Base-by-base conservation (phyloP, 768 basidiomycete species). In the Auricularia sp. region DNA sequence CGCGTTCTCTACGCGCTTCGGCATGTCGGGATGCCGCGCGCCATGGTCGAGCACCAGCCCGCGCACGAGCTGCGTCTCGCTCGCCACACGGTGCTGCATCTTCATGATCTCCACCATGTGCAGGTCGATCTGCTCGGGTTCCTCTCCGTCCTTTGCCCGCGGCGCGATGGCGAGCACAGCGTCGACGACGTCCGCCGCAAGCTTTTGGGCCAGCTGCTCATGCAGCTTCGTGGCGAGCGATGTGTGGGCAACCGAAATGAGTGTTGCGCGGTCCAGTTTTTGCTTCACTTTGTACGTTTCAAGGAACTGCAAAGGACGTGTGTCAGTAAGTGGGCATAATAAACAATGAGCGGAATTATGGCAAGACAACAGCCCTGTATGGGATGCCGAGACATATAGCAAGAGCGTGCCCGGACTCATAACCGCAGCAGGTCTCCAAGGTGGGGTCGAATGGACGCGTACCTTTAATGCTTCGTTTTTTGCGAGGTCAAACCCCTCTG, bases 91-190 rank as follows among this genome's bases (percentile, higher is more conserved):
- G 78, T 99, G 97, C 76, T 97, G 96, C 97, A 99, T 99, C 80
- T 98, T 98, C 97, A 98, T 98, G 67, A 98, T 88, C 78, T 99
- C 97, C 62, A 99, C 80, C 97, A 99, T 99, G 78, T 98, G 96
- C 65, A 99, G 81, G 79, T 99, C 97, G 73, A 98, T 95, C 62
- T 95, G 94, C 70, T 94, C 88, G 8, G 7, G 39, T 14, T 42
- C 39, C 39, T 42, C 13, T 3, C 39, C 39, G 11, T 51, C 47
- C 47, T 16, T 6, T 1, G 14, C 47, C 63, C 82, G 83, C 14
- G 88, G 89, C 58, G 87, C 85, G 75, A 99, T 94, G 62, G 94
- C 83, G 18, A 91, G 78, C 16, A 98, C 93, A 70, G 97, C 94
- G 77, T 99, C 97, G 67, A 98, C 96, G 65, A 98, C 89, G 72